Base-by-base conservation (phyloP, 2,329 filamentous ascomycete genomes). In the Botryosphaeria dothidea region DNA sequence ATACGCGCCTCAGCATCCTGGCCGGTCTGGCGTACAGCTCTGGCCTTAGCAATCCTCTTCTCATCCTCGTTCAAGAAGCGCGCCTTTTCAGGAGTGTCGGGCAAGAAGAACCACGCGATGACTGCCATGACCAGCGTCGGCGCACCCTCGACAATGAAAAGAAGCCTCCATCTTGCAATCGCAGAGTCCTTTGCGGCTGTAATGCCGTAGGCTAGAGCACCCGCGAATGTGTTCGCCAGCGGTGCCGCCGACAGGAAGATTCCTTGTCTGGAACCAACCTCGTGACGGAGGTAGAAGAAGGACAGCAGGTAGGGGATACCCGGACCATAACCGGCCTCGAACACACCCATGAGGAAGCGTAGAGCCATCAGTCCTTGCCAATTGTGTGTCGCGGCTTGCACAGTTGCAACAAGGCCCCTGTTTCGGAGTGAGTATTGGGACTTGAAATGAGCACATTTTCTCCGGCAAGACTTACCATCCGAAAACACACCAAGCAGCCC, bases 151-250 rank as follows among this genome's bases (percentile, higher is more conserved):
- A 82, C 80, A 4, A 83, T 71, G 66, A 86, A 86, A 3, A 86
- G 69, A 2, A 85, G 78, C 38, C 87, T 83, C 90, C 90, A 92
- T 65, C 83, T 85, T 2, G 85, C 82, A 48, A 91, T 75, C 17
- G 79, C 73, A 2, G 25, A 29, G 23, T 49, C 9, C 23, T 49
- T 52, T 2, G 57, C 56, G 6, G 63, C 65, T 8, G 87, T 87
- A 72, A 91, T 89, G 4, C 73, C 75, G 66, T 75, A 77, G 9
- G 75, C 75, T 9, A 90, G 78, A 3, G 86, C 88, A 2, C 88
- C 88, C 0, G 92, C 91, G 73, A 96, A 93, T 1, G 88, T 89
- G 46, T 92, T 95, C 1, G 92, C 92, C 3, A 96, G 83, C 1
- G 89, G 88, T 0, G 88, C 87, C 3, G 79, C 79, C 11, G 73